These are phyloP conservation scores for Eutrema japonicum DNA, from an alignment of 345 rosid species.

Conservation along the genomic window DNA sequence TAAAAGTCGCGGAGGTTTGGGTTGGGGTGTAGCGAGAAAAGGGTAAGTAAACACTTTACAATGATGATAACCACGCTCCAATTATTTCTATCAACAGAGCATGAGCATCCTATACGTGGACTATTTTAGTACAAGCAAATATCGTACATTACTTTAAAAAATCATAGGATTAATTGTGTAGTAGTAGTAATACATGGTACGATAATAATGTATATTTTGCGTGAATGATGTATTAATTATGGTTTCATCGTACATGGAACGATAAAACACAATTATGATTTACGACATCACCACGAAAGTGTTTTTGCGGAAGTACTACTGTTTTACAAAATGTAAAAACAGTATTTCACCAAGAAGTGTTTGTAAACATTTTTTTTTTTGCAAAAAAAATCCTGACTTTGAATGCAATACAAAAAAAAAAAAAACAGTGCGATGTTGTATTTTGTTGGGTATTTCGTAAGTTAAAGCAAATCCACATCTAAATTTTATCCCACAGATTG, in stretches of 20 bases:
- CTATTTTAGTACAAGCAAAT: conserved; percentile 25
- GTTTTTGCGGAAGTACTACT: too few species aligned
- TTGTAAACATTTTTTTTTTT: background rate
- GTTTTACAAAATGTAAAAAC: background rate
- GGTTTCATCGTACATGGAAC: background rate
- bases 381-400: background rate
- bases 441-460: background rate
- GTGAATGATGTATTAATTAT: background rate
- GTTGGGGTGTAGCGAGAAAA: conserved; percentile 45
- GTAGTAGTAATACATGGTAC: background rate
- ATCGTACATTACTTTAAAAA: background rate
- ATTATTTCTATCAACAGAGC: conserved; percentile 36
- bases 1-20: conserved; percentile 40
- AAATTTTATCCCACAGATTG: background rate
- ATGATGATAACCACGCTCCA: conserved; percentile 49
- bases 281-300: too few species aligned
- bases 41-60: conserved; percentile 44
- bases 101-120: conserved; percentile 33
- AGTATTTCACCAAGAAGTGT: background rate
- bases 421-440: background rate
- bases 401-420: background rate
- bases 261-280: background rate
- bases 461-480: background rate
- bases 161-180: background rate
- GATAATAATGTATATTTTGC: background rate